phyloP scores from a whole-genome alignment of 495 filamentous ascomycete species.

The Neurospora sp. region DNA sequence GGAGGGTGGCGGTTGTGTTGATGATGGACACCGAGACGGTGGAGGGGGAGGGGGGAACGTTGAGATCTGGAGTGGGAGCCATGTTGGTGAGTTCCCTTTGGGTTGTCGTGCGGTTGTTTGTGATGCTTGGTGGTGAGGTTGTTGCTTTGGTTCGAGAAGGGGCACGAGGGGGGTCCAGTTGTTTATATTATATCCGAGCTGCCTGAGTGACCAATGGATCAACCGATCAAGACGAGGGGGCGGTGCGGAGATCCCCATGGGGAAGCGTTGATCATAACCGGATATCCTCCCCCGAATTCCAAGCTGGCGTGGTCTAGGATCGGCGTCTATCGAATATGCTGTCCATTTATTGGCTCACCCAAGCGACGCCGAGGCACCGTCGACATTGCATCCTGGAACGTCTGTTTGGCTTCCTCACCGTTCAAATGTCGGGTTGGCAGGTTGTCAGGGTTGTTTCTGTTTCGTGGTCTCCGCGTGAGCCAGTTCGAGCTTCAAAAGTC shows the following conservation, averaged over 20 bases:
- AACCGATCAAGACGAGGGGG: not conserved
- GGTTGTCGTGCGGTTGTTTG: not conserved
- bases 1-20: slow-evolving; percentile 34
- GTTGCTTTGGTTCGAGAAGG: not conserved
- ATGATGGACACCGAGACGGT: slow-evolving; percentile 48
- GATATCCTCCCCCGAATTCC: not conserved
- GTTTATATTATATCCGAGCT: not conserved
- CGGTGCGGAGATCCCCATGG: not conserved
- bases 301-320: not conserved
- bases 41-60: slow-evolving; percentile 35
- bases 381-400: not conserved
- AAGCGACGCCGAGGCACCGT: not conserved
- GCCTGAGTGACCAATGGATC: not conserved
- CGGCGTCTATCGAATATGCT: not conserved
- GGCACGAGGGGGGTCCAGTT: not conserved
- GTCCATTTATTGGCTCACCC: not conserved
- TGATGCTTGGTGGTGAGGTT: not conserved
- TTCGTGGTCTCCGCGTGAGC: not conserved
- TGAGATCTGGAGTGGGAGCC: slow-evolving; percentile 24
- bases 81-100: not conserved
- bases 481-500: not conserved
- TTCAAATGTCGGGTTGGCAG: not conserved
- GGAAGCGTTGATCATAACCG: not conserved
- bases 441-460: not conserved
- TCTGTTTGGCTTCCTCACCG: not conserved